Percentiles rank a stretch among this genome's conserved stretches.
These are phyloP conservation scores for Coelastrella sp. DNA, from an alignment of 139 green algal genomes.

Conservation along the genomic window DNA sequence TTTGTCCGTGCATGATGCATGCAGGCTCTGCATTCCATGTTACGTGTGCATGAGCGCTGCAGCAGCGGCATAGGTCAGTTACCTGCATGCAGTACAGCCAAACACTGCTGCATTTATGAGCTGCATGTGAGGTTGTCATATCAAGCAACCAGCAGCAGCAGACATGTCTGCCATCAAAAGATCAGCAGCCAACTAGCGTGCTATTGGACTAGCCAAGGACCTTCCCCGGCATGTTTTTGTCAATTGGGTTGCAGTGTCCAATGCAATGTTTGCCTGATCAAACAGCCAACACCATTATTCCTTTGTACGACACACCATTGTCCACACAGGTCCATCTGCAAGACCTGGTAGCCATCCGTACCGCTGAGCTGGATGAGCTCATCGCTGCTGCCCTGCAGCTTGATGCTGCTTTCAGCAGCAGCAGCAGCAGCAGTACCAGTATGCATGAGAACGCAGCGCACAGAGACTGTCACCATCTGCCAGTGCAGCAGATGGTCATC, in stretches of 20 bases:
- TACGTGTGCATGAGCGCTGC: no score
- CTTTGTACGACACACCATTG: neutral
- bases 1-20: neutral
- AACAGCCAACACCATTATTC: neutral
- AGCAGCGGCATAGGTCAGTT: no score
- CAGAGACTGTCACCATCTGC: neutral
- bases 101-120: no score
- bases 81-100: no score
- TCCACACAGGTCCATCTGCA: neutral
- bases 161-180: no score
- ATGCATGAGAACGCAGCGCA: neutral
- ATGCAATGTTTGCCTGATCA: neutral
- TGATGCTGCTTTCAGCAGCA: neutral
- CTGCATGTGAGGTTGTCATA: no score
- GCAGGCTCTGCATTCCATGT: neutral
- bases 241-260: neutral
- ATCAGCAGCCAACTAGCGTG: no score
- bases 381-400: neutral
- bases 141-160: no score
- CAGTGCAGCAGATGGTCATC: neutral
- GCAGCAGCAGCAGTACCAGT: neutral
- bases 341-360: neutral
- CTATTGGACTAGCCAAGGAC: no score
- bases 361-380: conserved; percentile 30
- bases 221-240: no score